Base-by-base conservation (phyloP, 306 rosid species). In the Casuarina equisetifolia region DNA sequence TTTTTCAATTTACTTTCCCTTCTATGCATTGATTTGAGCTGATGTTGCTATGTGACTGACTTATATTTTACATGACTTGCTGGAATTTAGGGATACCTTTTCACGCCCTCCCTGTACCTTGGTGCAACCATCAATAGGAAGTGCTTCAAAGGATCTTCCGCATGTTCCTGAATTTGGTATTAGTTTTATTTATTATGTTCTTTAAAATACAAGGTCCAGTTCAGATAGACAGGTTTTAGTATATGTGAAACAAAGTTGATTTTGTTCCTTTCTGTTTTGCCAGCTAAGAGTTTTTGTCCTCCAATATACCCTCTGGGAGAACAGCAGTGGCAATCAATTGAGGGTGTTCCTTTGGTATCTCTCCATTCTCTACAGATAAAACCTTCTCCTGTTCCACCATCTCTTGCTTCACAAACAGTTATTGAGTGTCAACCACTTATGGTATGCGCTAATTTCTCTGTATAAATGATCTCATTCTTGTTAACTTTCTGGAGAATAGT, bases 361-460 rank as follows among this genome's bases (percentile, higher is more conserved):
- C 90, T 94, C 77, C 92, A 92, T 79, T 82, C 96, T 79, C 93
- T 94, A 78, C 93, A 90, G 84, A 75, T 83, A 84, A 90, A 89
- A 78, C 98, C 98, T 78, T 87, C 91, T 74, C 97, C 97, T 73
- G 89, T 85, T 70, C 98, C 98, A 69, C 97, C 98, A 70, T 85
- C 81, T 78, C 85, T 90, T 86, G 94, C 98, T 78, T 83, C 97
- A 80, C 91, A 92, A 82, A 94, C 98, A 70, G 98, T 90, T 61
- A 87, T 92, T 79, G 84, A 89, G 78, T 94, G 97, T 80, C 96
- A 91, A 80, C 97, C 98, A 74, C 88, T 94, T 58, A 84, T 87
- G 93, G 98, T 94, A 92, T 78, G 90, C 42, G 51, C 46, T 69
- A 58, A 52, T 17, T 71, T 83, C 44, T 82, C 82, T 78, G 48